Evolutionary conservation across 2,329 filamentous ascomycete species (phyloP).

Genomic region (Diaporthe vaccinii): DNA sequence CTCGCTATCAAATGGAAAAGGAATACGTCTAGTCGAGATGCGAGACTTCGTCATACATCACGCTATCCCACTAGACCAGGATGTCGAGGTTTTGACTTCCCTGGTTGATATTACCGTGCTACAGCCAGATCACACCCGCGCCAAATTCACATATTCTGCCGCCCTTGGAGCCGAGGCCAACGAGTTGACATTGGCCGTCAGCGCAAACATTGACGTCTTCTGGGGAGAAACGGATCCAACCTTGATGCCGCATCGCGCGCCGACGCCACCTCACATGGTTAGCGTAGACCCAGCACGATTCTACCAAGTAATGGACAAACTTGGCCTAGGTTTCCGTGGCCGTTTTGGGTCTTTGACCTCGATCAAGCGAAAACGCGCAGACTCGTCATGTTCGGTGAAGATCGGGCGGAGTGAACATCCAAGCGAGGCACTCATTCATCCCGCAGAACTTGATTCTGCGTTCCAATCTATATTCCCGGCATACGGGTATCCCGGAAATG

Average conservation of each 20-base stretch:
- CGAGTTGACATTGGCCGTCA: background rate
- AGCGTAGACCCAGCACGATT: conserved; percentile 20
- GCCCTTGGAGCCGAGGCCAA: background rate
- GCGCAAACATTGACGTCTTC: background rate
- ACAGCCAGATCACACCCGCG: background rate
- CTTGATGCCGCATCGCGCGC: background rate
- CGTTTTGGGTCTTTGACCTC: conserved; percentile 13
- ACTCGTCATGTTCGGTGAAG: conserved; percentile 11
- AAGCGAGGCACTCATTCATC: background rate
- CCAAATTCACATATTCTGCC: conserved; percentile 15
- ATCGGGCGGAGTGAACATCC: background rate
- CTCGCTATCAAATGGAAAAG: background rate
- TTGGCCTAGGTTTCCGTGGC: conserved; percentile 33
- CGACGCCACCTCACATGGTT: background rate
- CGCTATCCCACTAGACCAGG: background rate
- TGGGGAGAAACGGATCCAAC: background rate
- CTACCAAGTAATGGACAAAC: conserved; percentile 19
- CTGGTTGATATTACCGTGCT: background rate
- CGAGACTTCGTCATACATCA: conserved; percentile 18
- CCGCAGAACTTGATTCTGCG: background rate
- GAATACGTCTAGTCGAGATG: conserved; percentile 38
- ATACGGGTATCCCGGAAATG: background rate
- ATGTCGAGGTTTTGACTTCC: background rate
- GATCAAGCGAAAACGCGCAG: background rate
- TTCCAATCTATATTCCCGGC: background rate